Evolutionary conservation across 257 asterid genomes (phyloP).

Genomic region (Cruciata laevipes): DNA sequence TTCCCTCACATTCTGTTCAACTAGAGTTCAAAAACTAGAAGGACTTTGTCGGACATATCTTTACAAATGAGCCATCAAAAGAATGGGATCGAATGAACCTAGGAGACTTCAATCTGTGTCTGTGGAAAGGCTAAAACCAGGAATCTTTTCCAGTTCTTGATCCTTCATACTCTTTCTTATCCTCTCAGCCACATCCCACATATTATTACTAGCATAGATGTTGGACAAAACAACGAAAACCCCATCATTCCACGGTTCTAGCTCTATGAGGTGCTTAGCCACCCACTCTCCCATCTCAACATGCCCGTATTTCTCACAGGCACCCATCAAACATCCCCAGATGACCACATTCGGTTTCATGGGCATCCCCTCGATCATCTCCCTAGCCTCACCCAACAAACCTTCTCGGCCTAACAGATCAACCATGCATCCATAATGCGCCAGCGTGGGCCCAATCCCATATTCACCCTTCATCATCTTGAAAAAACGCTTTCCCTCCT

Average conservation of each 20-base stretch:
- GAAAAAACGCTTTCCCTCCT: conserved; percentile 65
- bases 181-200: conserved; percentile 75
- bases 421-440: conserved; percentile 88
- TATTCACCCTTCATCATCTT: conserved; percentile 50
- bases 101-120: conserved; percentile 12
- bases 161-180: conserved; percentile 56
- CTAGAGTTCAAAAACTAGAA: too few species aligned
- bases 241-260: conserved; percentile 82
- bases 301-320: conserved; percentile 76
- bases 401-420: conserved; percentile 86
- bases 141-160: conserved; percentile 52
- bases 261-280: conserved; percentile 58
- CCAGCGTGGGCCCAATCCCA: conserved; percentile 45
- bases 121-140: conserved; percentile 62
- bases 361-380: conserved; percentile 74
- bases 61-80: neutral
- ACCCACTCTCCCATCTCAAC: conserved; percentile 77
- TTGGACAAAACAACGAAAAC: conserved; percentile 74
- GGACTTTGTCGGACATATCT: neutral
- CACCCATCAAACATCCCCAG: conserved; percentile 94
- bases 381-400: conserved; percentile 61
- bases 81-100: neutral
- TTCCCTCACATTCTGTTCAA: neutral
- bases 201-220: conserved; percentile 66
- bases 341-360: conserved; percentile 74